Percentiles rank a stretch among this genome's conserved stretches.
Evolutionary conservation across 805 yeast species (phyloP).

Genomic region (Metschnikowia koreensis): DNA sequence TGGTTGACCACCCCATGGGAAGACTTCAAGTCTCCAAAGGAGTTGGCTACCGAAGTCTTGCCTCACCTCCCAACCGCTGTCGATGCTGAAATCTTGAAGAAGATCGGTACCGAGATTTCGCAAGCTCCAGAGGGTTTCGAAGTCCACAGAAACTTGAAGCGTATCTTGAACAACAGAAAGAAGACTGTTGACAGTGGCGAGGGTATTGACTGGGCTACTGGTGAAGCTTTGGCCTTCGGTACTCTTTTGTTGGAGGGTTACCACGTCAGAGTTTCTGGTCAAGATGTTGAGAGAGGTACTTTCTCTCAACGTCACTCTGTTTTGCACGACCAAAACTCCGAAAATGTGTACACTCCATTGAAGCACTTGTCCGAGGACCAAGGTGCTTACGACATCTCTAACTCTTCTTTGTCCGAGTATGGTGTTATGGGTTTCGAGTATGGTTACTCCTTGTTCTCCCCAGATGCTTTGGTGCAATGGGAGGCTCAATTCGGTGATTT

Average conservation of each 20-base stretch:
- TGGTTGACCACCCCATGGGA: constrained; percentile 99
- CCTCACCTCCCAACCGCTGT: constrained; percentile 97
- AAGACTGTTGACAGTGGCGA: constrained; percentile 86
- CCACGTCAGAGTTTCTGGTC: constrained; percentile 97
- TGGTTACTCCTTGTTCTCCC: constrained; percentile 96
- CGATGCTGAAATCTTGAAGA: constrained; percentile 64
- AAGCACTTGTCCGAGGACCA: constrained; percentile 75
- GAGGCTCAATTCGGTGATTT: constrained; percentile 99
- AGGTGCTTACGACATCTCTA: constrained; percentile 82
- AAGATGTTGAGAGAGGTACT: constrained; percentile 99
- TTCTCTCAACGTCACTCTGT: constrained; percentile 99
- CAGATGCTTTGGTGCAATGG: constrained; percentile 97
- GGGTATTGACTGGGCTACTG: constrained; percentile 99
- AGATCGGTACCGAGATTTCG: constrained; percentile 75
- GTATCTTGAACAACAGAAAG: constrained; percentile 84
- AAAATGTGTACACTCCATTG: constrained; percentile 80
- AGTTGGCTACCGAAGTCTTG: constrained; percentile 89
- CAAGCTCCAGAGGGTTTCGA: constrained; percentile 85
- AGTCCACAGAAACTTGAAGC: constrained; percentile 92
- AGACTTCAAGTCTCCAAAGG: constrained; percentile 96
- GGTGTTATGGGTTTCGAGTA: constrained; percentile 99
- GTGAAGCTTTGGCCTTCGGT: constrained; percentile 98
- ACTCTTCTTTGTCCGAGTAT: constrained; percentile 95
- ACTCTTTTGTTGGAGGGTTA: constrained; percentile 88
- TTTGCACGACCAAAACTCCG: constrained; percentile 90